Evolutionary conservation across 352 stramenopile genomes (phyloP), one percentile per base, ranked within the genome.

Genomic region (Phytophthora hibernalis): DNA sequence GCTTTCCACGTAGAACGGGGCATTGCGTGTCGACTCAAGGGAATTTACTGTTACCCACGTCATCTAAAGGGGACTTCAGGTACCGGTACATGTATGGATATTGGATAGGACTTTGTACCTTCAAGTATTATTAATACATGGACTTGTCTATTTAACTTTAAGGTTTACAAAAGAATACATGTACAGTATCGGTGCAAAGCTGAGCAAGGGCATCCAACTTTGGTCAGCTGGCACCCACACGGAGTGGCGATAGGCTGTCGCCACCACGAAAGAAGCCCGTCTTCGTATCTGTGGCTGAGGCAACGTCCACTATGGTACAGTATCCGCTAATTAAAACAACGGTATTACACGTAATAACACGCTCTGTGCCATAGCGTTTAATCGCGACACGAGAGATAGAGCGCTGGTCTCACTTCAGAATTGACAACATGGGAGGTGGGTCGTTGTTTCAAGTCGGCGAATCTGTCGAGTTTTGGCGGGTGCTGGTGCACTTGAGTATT

Each of bases 371-470:
- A 68, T 57, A 53, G 45, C 53, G 61, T 33, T 63, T 62, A 56
- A 65, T 59, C 61, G 45, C 28, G 16, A 54, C 61, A 24, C 43
- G 37, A 68, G 42, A 61, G 30, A 18, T 21, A 26, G 31, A 22
- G n/a, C 37, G n/a, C 10, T 42, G 18, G 45, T 40, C 53, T 68
- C 65, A 78, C 53, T 75, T 72, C 22, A 30, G 11, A 67, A 72
- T 22, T 35, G 49, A 31, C 44, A 12, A 9, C 5, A 78, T 78
- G 70, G 61, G 9, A 21, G 61, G 65, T 51, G 62, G 57, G 57
- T 90, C 83, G 37, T 54, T 88, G 5, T 90, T 91, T 65, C 65
- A 65, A 63, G 77, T 90, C 15, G 83, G 79, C 42, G 64, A 83
- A 10, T 79, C 69, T 52, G 75, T 91, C 20, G 80, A 85, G 26